phyloP scores from a whole-genome alignment of 495 filamentous ascomycete species.

The Aspergillus panamensis region DNA sequence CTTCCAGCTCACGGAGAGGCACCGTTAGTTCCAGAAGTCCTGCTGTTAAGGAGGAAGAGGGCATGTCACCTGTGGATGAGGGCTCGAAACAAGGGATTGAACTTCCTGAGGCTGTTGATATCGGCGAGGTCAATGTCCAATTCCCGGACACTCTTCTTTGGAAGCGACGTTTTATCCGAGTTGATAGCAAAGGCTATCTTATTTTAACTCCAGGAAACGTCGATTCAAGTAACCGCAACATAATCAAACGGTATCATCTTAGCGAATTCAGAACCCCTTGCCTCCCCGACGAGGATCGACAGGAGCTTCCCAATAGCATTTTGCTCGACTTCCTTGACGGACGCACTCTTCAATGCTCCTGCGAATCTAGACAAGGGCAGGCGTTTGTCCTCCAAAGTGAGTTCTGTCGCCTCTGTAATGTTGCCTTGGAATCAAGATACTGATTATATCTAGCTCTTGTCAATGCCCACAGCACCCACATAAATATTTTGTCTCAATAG shows the following conservation, averaged over 20 bases:
- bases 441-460: constrained; percentile 20
- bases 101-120: constrained; percentile 51
- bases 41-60: constrained; percentile 62
- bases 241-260: constrained; percentile 73
- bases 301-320: constrained; percentile 86
- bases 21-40: constrained; percentile 51
- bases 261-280: constrained; percentile 74
- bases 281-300: constrained; percentile 79
- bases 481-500: constrained; percentile 16
- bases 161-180: constrained; percentile 79
- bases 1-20: constrained; percentile 58
- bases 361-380: constrained; percentile 74
- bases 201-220: constrained; percentile 59
- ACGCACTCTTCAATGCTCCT: constrained; percentile 80
- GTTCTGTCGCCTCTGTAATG: constrained; percentile 26
- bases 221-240: constrained; percentile 46
- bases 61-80: constrained; percentile 30
- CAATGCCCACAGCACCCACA: constrained; percentile 19
- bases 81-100: constrained; percentile 32
- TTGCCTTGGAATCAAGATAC: constrained; percentile 1
- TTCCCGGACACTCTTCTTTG: constrained; percentile 90
- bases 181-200: constrained; percentile 74
- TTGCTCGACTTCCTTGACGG: constrained; percentile 79
- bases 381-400: constrained; percentile 62
- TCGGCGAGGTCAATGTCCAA: constrained; percentile 90